phyloP scores from a whole-genome alignment of 345 rosid species.

The Viola odorata region DNA sequence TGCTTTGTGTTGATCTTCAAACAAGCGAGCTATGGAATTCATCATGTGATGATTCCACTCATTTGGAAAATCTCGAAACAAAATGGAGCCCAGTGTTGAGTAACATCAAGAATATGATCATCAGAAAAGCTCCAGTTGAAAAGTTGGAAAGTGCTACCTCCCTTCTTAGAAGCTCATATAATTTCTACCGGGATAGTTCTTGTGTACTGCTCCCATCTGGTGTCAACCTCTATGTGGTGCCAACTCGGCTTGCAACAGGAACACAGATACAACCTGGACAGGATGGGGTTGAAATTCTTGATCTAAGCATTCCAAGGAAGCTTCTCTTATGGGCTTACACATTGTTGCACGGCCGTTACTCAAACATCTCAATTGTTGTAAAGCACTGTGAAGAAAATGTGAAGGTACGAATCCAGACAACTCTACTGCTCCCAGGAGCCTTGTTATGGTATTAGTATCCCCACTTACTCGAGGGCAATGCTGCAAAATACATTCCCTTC shows the following conservation, averaged over 20 bases:
- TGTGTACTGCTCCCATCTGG: conserved; percentile 54
- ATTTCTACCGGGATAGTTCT: conserved; percentile 79
- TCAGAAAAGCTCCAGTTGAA: conserved; percentile 57
- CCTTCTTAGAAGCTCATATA: conserved; percentile 69
- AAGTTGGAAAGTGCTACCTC: conserved; percentile 64
- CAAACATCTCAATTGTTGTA: conserved; percentile 66
- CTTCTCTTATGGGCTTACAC: conserved; percentile 92
- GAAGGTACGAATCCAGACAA: conserved; percentile 47
- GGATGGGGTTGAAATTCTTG: conserved; percentile 75
- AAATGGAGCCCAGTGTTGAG: conserved; percentile 66
- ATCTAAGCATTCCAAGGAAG: conserved; percentile 85
- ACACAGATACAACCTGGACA: conserved; percentile 40
- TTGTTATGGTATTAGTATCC: no score
- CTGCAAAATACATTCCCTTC: no score
- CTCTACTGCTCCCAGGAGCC: neutral
- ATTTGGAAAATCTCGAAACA: conserved; percentile 46
- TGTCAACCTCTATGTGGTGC: conserved; percentile 58
- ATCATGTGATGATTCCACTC: conserved; percentile 53
- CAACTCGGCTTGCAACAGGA: conserved; percentile 39
- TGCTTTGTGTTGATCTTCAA: conserved; percentile 73
- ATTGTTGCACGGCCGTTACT: conserved; percentile 60
- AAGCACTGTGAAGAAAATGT: conserved; percentile 85
- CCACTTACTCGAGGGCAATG: no score
- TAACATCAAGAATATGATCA: conserved; percentile 54
- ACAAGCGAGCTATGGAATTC: conserved; percentile 62